Conservation (phyloP, 225 moss, liverwort and hornwort genomes). For the Sphagnum tenellum region DNA sequence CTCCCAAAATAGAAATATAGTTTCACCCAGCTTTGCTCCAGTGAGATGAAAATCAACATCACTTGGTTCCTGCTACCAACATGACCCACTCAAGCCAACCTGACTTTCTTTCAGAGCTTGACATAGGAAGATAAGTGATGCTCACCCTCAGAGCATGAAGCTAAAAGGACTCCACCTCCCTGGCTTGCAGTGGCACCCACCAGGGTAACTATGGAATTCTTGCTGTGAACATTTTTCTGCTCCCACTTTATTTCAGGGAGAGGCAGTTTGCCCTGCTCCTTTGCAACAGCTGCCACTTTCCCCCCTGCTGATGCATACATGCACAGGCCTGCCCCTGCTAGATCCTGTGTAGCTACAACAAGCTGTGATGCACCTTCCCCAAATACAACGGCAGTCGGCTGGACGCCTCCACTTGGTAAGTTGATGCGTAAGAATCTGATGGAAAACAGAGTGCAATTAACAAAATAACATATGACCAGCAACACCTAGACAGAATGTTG, state of each 20-base stretch:
- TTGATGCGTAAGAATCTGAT: conserved; percentile 83
- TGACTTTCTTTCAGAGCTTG: no score
- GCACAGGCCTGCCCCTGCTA: conserved; percentile 81
- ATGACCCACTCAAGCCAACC: no score
- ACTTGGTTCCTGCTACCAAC: no score
- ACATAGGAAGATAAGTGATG: background rate
- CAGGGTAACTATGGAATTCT: conserved; percentile 64
- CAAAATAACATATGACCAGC: no score
- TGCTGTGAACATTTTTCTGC: conserved; percentile 57
- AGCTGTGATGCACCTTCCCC: conserved; percentile 89
- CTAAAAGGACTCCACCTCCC: conserved; percentile 72
- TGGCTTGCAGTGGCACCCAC: conserved; percentile 66
- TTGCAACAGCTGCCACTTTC: conserved; percentile 74
- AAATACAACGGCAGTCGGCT: conserved; percentile 76
- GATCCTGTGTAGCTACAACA: conserved; percentile 72
- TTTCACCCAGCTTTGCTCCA: no score
- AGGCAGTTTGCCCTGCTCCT: conserved; percentile 87
- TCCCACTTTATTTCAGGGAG: conserved; percentile 98
- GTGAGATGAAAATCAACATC: no score
- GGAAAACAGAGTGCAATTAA: background rate
- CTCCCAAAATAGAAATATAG: no score
- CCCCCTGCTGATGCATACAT: conserved; percentile 86
- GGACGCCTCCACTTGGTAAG: conserved; percentile 70
- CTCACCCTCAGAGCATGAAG: conserved; percentile 81
- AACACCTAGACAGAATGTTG: no score